Evolutionary conservation across 805 yeast genomes (phyloP).

Genomic region (Candida piceae): DNA sequence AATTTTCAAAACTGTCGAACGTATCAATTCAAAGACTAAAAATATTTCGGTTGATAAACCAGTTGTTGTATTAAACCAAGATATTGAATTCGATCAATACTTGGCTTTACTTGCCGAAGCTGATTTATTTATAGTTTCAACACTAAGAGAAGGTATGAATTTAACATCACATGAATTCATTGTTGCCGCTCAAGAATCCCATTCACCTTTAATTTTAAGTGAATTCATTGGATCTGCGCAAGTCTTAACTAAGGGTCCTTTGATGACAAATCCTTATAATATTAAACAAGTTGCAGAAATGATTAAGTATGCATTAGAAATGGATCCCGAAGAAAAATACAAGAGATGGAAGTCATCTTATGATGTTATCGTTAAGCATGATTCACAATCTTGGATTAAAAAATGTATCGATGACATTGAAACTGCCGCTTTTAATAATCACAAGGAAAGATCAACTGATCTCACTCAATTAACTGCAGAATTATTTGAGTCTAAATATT

Average conservation of each 20-base stretch:
- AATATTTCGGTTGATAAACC: slow-evolving; percentile 76
- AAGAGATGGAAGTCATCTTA: slow-evolving; percentile 59
- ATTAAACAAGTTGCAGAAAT: slow-evolving; percentile 56
- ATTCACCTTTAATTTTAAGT: slow-evolving; percentile 79
- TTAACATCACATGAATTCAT: slow-evolving; percentile 93
- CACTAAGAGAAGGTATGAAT: slow-evolving; percentile 96
- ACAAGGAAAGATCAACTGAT: slow-evolving; percentile 19
- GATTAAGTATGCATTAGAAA: slow-evolving; percentile 58
- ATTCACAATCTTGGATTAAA: slow-evolving; percentile 71
- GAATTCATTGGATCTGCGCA: slow-evolving; percentile 95
- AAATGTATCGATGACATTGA: slow-evolving; percentile 49
- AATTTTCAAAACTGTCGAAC: slow-evolving; percentile 68
- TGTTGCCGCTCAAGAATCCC: slow-evolving; percentile 62
- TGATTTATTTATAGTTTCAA: slow-evolving; percentile 79
- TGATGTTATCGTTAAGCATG: slow-evolving; percentile 56
- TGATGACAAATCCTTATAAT: slow-evolving; percentile 91
- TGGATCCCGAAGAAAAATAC: slow-evolving; percentile 54
- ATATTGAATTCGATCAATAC: slow-evolving; percentile 84
- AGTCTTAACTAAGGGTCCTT: slow-evolving; percentile 63
- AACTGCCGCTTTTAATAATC: slow-evolving; percentile 41
- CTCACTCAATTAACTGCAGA: slow-evolving; percentile 27
- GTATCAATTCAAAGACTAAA: slow-evolving; percentile 74
- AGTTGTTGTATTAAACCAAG: slow-evolving; percentile 83
- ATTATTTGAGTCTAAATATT: slow-evolving; percentile 32
- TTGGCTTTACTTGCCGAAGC: slow-evolving; percentile 83